Evolutionary conservation across 805 yeast genomes (phyloP).

Genomic region (Saccharomycopsis schoenii): DNA sequence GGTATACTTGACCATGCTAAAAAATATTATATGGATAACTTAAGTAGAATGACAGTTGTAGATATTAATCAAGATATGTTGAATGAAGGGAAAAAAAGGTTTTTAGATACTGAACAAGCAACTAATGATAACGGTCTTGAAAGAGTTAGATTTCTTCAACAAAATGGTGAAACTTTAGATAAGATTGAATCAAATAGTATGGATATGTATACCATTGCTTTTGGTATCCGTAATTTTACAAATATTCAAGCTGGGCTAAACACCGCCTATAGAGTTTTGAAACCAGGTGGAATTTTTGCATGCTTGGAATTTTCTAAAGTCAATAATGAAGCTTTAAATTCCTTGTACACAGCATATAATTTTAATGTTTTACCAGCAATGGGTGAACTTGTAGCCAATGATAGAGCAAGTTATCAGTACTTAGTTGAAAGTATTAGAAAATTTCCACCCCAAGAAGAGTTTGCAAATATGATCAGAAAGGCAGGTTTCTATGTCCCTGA

Average conservation of each 20-base stretch:
- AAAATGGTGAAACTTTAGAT: conserved; percentile 87
- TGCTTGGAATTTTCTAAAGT: conserved; percentile 94
- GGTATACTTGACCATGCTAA: conserved; percentile 90
- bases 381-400: conserved; percentile 94
- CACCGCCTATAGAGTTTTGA: conserved; percentile 91
- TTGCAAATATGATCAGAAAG: conserved; percentile 82
- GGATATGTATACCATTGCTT: conserved; percentile 93
- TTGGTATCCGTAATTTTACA: conserved; percentile 96
- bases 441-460: conserved; percentile 88
- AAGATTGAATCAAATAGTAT: conserved; percentile 76
- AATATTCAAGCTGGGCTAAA: conserved; percentile 86
- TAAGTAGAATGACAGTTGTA: conserved; percentile 77
- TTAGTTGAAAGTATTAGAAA: conserved; percentile 87
- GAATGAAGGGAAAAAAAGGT: conserved; percentile 79
- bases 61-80: conserved; percentile 97
- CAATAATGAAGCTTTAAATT: conserved; percentile 64
- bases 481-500: conserved; percentile 86
- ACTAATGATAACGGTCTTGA: conserved; percentile 25
- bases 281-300: conserved; percentile 97
- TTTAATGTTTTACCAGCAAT: conserved; percentile 80
- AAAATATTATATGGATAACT: conserved; percentile 59
- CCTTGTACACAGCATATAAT: conserved; percentile 79
- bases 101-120: conserved; percentile 48
- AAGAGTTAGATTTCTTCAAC: conserved; percentile 74
- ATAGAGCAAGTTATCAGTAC: conserved; percentile 92